Evolutionary conservation across 441 rosid genomes (phyloP).

Genomic region (Arabidopsis hybrid): DNA sequence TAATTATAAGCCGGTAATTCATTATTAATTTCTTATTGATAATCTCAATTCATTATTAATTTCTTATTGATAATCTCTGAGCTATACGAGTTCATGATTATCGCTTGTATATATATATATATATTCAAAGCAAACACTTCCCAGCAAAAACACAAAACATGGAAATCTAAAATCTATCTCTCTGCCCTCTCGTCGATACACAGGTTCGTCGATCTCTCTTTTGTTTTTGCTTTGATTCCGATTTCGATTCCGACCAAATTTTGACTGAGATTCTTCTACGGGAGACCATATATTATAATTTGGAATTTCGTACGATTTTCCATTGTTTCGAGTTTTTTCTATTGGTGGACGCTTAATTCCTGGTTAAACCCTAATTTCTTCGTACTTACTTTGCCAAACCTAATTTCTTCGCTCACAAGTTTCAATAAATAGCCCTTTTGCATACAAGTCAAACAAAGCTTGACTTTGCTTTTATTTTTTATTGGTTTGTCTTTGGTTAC

Average conservation of each 20-base stretch:
- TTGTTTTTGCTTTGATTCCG: neutral
- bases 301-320: neutral
- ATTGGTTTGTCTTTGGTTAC: neutral
- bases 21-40: too few relatives aligned
- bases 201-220: neutral
- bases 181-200: neutral
- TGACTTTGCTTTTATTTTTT: neutral
- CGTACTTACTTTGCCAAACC: neutral
- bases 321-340: neutral
- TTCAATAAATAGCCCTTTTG: neutral
- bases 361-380: neutral
- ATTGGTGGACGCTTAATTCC: neutral
- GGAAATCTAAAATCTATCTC: neutral
- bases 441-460: neutral
- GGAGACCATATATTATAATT: neutral
- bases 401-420: conserved; percentile 7
- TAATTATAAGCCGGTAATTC: too few relatives aligned
- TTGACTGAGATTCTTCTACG: neutral
- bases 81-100: too few relatives aligned
- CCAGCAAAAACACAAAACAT: too few relatives aligned
- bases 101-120: too few relatives aligned
- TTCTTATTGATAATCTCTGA: too few relatives aligned
- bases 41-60: too few relatives aligned
- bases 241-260: neutral
- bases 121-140: too few relatives aligned